Percentiles rank a stretch among this genome's conserved stretches.
Evolutionary conservation across 768 basidiomycete species (phyloP).

Genomic region (Kwoniella sp.): DNA sequence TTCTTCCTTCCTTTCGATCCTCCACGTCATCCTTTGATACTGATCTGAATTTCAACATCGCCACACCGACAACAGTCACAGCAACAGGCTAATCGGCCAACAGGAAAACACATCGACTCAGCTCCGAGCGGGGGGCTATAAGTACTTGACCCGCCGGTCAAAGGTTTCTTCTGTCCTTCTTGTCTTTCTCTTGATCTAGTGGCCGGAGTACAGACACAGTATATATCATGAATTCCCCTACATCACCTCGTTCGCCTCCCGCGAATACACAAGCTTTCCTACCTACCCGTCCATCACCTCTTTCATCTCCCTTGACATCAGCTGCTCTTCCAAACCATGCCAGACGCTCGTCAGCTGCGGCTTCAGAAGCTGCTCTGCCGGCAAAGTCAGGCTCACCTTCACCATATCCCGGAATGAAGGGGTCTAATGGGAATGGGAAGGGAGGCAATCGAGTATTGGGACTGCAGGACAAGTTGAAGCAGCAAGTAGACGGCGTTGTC

Average conservation of each 20-base stretch:
- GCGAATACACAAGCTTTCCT: conserved; percentile 4
- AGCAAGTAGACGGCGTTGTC: conserved; percentile 52
- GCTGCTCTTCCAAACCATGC: conserved; percentile 2
- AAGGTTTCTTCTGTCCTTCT: not conserved
- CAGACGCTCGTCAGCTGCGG: conserved; percentile 9
- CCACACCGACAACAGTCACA: not conserved
- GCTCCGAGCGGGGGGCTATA: not conserved
- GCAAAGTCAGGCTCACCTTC: not conserved
- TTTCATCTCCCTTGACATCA: conserved; percentile 12
- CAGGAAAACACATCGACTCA: not conserved
- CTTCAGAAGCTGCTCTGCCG: conserved; percentile 14
- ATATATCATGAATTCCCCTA: not conserved
- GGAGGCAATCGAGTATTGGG: conserved; percentile 36
- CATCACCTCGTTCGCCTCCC: conserved; percentile 18
- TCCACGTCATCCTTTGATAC: not conserved
- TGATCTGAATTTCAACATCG: not conserved
- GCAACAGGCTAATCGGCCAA: not conserved
- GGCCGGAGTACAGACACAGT: not conserved
- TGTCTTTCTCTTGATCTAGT: not conserved
- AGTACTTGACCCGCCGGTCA: not conserved
- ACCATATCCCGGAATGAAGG: conserved; percentile 9
- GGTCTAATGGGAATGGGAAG: conserved; percentile 3
- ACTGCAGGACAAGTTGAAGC: conserved; percentile 44
- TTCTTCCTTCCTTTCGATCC: not conserved
- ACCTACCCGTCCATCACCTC: conserved; percentile 17